Evolutionary conservation across 495 filamentous ascomycete species (phyloP).

Genomic region (Lepraria neglecta): DNA sequence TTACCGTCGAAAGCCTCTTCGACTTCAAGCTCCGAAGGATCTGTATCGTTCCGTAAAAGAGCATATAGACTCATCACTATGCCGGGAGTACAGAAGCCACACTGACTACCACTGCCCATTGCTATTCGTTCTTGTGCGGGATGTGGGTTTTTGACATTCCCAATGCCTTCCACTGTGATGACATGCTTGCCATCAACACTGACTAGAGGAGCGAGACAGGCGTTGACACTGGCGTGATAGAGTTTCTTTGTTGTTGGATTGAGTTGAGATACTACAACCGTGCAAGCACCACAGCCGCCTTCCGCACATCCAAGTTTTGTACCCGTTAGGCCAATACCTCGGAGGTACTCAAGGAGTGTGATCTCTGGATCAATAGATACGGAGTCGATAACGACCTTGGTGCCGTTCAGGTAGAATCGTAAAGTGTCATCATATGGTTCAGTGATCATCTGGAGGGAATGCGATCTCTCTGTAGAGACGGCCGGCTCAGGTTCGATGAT

Average conservation of each 20-base stretch:
- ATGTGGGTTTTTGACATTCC: constrained; percentile 79
- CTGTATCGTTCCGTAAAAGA: constrained; percentile 65
- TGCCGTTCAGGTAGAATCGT: constrained; percentile 91
- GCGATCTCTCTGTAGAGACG: constrained; percentile 38
- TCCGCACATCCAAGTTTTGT: constrained; percentile 79
- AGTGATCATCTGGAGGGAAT: constrained; percentile 50
- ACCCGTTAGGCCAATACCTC: constrained; percentile 80
- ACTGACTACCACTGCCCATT: constrained; percentile 53
- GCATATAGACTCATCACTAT: constrained; percentile 96
- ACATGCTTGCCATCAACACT: constrained; percentile 97
- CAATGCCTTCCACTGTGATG: constrained; percentile 97
- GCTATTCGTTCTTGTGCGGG: constrained; percentile 80
- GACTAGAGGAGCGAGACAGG: constrained; percentile 85
- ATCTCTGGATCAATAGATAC: constrained; percentile 74
- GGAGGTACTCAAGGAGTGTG: constrained; percentile 87
- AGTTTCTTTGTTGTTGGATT: constrained; percentile 86
- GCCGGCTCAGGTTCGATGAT: constrained; percentile 45
- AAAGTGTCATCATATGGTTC: constrained; percentile 61
- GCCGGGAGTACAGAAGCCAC: constrained; percentile 89
- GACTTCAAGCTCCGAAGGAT: constrained; percentile 64
- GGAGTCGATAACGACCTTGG: constrained; percentile 70
- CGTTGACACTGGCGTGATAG: constrained; percentile 90
- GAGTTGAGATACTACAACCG: constrained; percentile 86
- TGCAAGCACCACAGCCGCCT: constrained; percentile 95
- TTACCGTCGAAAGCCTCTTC: constrained; percentile 95